Evolutionary conservation across 1,284 basidiomycete species (phyloP).

Genomic region (Sanguinoderma infundibulare): DNA sequence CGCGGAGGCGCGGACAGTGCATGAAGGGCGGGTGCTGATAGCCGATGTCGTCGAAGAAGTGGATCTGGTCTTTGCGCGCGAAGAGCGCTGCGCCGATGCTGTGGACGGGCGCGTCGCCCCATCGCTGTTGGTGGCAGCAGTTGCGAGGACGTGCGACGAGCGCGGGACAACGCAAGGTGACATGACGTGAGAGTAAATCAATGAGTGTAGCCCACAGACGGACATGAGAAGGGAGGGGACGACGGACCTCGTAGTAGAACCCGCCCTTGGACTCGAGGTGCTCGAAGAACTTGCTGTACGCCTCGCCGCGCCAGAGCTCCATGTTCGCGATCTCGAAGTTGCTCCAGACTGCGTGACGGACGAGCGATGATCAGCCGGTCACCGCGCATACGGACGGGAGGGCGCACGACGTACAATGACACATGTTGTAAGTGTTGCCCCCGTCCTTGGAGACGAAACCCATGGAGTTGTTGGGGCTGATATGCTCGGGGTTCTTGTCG

Average conservation of each 20-base stretch:
- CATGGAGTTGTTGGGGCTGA: conserved; percentile 71
- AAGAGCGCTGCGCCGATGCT: conserved; percentile 75
- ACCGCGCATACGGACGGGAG: neutral
- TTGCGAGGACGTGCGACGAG: neutral
- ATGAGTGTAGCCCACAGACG: neutral
- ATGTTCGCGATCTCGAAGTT: conserved; percentile 81
- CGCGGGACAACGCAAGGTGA: neutral
- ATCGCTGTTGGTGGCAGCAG: conserved; percentile 51
- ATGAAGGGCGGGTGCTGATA: conserved; percentile 56
- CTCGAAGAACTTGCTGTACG: conserved; percentile 77
- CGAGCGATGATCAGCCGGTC: neutral
- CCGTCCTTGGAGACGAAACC: conserved; percentile 70
- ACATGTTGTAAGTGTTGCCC: conserved; percentile 71
- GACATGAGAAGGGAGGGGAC: neutral
- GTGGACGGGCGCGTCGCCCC: conserved; percentile 86
- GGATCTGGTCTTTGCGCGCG: conserved; percentile 62
- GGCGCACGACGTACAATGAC: conserved; percentile 58
- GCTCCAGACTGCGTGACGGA: conserved; percentile 58
- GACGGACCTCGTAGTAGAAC: conserved; percentile 75
- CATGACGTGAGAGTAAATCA: neutral
- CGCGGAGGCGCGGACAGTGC: conserved; percentile 54
- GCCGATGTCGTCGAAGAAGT: conserved; percentile 71
- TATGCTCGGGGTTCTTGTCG: conserved; percentile 59
- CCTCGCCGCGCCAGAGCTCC: conserved; percentile 61
- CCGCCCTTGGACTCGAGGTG: conserved; percentile 74